Percentiles rank a stretch among this genome's conserved stretches.
Evolutionary conservation across 2,329 filamentous ascomycete genomes (phyloP).

Genomic region (Talaromyces sp.): DNA sequence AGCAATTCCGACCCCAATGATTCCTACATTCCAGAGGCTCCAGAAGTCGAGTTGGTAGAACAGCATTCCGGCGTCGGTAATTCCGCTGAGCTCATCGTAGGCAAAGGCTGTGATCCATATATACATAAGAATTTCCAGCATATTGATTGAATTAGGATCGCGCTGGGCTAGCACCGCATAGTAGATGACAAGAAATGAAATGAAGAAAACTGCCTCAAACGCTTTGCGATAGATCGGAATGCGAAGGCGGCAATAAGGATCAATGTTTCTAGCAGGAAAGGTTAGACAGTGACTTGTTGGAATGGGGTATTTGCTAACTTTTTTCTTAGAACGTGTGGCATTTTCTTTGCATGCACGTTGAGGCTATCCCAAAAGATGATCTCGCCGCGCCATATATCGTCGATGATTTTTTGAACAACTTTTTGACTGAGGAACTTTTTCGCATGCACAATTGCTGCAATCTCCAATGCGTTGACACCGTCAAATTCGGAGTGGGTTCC

Average conservation of each 20-base stretch:
- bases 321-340: constrained; percentile 69
- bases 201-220: constrained; percentile 79
- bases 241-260: constrained; percentile 70
- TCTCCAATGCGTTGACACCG: constrained; percentile 79
- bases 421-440: constrained; percentile 81
- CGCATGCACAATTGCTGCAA: constrained; percentile 73
- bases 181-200: constrained; percentile 71
- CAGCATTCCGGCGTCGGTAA: constrained; percentile 77
- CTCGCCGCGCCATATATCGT: constrained; percentile 79
- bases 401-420: constrained; percentile 76
- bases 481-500: constrained; percentile 66
- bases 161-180: constrained; percentile 79
- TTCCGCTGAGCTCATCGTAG: constrained; percentile 82
- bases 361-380: constrained; percentile 83
- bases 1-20: constrained; percentile 66
- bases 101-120: constrained; percentile 84
- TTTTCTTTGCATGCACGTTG: constrained; percentile 68
- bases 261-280: constrained; percentile 48
- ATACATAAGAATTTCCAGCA: constrained; percentile 69
- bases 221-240: constrained; percentile 81
- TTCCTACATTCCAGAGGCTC: constrained; percentile 69
- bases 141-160: constrained; percentile 61
- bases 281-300: constrained; percentile 8
- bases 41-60: constrained; percentile 83
- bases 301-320: constrained; percentile 24